phyloP scores from a whole-genome alignment of 2,329 filamentous ascomycete genomes.

The Fusarium anthophilum region DNA sequence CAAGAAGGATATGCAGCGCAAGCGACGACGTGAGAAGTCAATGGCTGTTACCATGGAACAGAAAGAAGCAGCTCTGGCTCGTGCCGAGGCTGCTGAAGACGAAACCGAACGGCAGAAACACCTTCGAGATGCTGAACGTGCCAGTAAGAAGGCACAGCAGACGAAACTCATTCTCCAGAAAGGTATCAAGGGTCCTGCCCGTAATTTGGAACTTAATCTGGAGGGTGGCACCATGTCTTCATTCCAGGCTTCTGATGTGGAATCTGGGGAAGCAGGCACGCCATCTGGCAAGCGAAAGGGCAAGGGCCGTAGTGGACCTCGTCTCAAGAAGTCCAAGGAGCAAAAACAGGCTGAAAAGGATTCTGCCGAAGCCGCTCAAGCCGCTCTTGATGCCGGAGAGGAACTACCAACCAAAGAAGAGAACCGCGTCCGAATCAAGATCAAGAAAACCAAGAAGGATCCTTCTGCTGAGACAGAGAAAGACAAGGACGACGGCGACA shows the following conservation, averaged over 20 bases:
- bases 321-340: conserved; percentile 91
- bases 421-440: conserved; percentile 70
- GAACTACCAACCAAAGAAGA: conserved; percentile 70
- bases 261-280: conserved; percentile 56
- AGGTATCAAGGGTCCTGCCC: conserved; percentile 80
- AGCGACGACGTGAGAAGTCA: conserved; percentile 93
- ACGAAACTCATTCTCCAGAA: conserved; percentile 89
- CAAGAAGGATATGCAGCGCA: conserved; percentile 99
- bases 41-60: conserved; percentile 93
- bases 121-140: conserved; percentile 85
- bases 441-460: conserved; percentile 60
- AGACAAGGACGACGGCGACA: conserved; percentile 57
- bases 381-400: conserved; percentile 81
- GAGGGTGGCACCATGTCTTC: conserved; percentile 88
- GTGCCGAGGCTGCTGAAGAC: conserved; percentile 81
- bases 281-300: conserved; percentile 47
- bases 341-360: conserved; percentile 84
- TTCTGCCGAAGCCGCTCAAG: conserved; percentile 87
- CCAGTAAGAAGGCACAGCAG: conserved; percentile 91
- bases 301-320: conserved; percentile 67
- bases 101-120: conserved; percentile 84
- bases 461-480: conserved; percentile 48
- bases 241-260: conserved; percentile 75
- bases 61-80: conserved; percentile 83
- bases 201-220: conserved; percentile 78